These are phyloP conservation scores for Neurospora pannonica DNA, from an alignment of 495 filamentous ascomycete genomes.

Conservation along the genomic window DNA sequence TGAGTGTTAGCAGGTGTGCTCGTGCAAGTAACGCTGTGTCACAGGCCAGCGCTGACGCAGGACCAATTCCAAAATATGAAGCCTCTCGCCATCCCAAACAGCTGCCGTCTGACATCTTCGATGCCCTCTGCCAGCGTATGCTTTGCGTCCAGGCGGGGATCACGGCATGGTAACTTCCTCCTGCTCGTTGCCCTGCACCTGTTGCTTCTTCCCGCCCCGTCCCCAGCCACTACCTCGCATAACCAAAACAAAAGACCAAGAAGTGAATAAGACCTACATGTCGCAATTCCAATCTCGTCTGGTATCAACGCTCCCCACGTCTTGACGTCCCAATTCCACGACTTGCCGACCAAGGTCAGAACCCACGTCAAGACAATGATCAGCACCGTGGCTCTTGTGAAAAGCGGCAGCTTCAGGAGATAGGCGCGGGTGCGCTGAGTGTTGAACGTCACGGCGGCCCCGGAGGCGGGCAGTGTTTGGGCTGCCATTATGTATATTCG, in stretches of 20 bases:
- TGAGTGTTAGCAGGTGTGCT: background rate
- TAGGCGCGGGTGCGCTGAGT: conserved; percentile 48
- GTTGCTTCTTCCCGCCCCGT: background rate
- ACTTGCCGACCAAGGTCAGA: conserved; percentile 48
- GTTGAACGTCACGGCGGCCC: conserved; percentile 19
- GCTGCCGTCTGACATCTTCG: background rate
- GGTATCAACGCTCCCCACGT: conserved; percentile 74
- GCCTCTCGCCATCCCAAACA: background rate
- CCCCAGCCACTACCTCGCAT: background rate
- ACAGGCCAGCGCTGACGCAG: background rate
- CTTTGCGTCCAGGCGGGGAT: background rate
- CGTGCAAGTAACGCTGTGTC: background rate
- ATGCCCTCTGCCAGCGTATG: background rate
- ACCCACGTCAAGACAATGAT: conserved; percentile 61
- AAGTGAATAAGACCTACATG: conserved; percentile 50
- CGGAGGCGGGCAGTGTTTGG: conserved; percentile 1
- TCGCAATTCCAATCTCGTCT: conserved; percentile 55
- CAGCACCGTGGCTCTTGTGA: conserved; percentile 68
- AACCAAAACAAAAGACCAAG: background rate
- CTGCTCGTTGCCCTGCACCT: background rate
- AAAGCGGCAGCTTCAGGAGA: conserved; percentile 74
- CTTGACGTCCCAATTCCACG: conserved; percentile 46
- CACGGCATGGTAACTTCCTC: background rate
- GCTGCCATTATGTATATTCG: conserved; percentile 8
- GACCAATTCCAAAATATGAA: background rate